phyloP scores from a whole-genome alignment of 2,329 filamentous ascomycete species.

The Aspergillus caelatus region DNA sequence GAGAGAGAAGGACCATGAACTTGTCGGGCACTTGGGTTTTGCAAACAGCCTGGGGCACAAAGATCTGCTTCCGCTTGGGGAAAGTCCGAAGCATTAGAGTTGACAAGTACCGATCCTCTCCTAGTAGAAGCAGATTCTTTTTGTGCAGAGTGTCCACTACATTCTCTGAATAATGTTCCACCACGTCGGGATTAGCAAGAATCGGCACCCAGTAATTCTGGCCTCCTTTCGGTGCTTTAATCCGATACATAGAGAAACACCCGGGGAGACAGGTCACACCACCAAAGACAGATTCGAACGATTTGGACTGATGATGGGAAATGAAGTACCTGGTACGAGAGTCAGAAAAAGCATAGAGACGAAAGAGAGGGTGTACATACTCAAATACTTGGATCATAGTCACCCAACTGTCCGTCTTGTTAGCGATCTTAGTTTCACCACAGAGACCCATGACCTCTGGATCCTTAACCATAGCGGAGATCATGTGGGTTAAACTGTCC shows the following conservation, averaged over 20 bases:
- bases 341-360: conserved; percentile 6
- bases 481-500: conserved; percentile 97
- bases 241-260: conserved; percentile 99
- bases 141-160: conserved; percentile 98
- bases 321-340: conserved; percentile 75
- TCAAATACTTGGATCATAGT: conserved; percentile 99
- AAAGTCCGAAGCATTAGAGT: conserved; percentile 99
- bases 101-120: conserved; percentile 92
- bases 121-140: conserved; percentile 89
- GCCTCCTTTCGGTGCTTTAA: conserved; percentile 96
- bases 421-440: conserved; percentile 98
- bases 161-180: conserved; percentile 99
- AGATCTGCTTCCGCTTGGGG: conserved; percentile 98
- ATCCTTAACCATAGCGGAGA: conserved; percentile 98
- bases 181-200: conserved; percentile 94
- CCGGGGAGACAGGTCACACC: conserved; percentile 98
- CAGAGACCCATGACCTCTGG: conserved; percentile 99
- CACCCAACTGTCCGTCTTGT: conserved; percentile 93
- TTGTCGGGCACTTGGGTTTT: conserved; percentile 95
- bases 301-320: conserved; percentile 94
- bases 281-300: conserved; percentile 97
- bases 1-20: conserved; percentile 89
- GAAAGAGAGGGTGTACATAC: conserved; percentile 41
- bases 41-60: conserved; percentile 97
- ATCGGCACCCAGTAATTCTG: conserved; percentile 99